Evolutionary conservation across 2,329 filamentous ascomycete species (phyloP), one percentile per base, ranked within the genome.

Genomic region (Ophiocordyceps camponoti-saundersi): DNA sequence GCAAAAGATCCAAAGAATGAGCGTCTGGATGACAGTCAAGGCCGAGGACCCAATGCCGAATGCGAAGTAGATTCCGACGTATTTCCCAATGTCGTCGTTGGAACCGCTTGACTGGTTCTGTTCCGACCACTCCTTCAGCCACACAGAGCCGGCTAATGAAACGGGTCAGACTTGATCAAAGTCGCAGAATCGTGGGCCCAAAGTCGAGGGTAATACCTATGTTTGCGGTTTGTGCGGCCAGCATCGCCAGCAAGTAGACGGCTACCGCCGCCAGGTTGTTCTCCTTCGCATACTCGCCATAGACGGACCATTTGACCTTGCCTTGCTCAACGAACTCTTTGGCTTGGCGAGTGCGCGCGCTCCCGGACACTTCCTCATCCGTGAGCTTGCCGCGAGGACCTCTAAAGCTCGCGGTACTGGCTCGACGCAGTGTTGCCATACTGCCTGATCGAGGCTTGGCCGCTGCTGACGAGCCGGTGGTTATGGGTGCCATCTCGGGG

Each of bases 1-100:
- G 67, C 93, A 98, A 68, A 98, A 96, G 53, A 98, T 96, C 92
- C 92, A 98, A 26, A 98, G 72, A 52, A 98, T 88, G 55, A 98
- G 69, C 6, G 90, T 96, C 65, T 96, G 92, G 29, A 93, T 59
- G 41, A 96, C 87, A 3, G 93, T 90, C 52, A 98, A 71, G 42
- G 77, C 73, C 40, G 92, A 83, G 23, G 85, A 82, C 30, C 90
- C 90, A 46, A 98, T 76, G 44, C 92, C 93, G 64, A 98, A 85
- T 16, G 84, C 87, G 65, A 98, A 92, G 67, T 98, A 98, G 53
- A 98, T 79, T 48, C 90, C 87, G 58, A 98, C 85, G 59, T 88
- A 98, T 64, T 86, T 94, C 55, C 83, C 89, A 49, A 94, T 76
- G 36, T 89, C 59, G 10, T 77, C 73, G 59, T 96, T 96, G 44